phyloP scores from a whole-genome alignment of 257 asterid species.

The Salvia splendens region DNA sequence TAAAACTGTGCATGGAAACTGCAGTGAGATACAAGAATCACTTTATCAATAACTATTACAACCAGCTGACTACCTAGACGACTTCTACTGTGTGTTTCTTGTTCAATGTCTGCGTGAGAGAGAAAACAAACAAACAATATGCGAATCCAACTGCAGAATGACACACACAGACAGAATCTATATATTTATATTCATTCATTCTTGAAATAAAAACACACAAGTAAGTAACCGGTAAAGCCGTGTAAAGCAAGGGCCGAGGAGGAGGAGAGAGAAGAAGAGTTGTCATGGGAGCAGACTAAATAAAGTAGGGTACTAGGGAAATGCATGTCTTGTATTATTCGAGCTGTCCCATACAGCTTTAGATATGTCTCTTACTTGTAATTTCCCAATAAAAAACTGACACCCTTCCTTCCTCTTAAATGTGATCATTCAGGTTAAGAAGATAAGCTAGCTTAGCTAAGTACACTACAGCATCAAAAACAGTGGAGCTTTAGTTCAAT shows the following conservation, averaged over 20 bases:
- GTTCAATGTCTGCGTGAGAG: background rate
- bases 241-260: background rate
- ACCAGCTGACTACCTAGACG: slow-evolving; percentile 3
- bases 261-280: background rate
- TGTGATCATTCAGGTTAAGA: slow-evolving; percentile 23
- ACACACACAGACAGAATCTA: too few species aligned
- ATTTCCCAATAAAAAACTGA: slow-evolving; percentile 1
- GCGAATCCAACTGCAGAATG: background rate
- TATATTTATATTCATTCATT: too few species aligned
- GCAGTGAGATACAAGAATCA: slow-evolving; percentile 25
- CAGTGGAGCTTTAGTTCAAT: slow-evolving; percentile 29
- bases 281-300: background rate
- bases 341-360: slow-evolving; percentile 30
- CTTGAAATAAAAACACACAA: too few species aligned
- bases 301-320: slow-evolving; percentile 19
- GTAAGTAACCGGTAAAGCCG: background rate
- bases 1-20: slow-evolving; percentile 29
- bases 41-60: slow-evolving; percentile 14
- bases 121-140: background rate
- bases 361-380: slow-evolving; percentile 10
- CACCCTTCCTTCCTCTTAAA: slow-evolving; percentile 27
- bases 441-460: slow-evolving; percentile 24
- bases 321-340: slow-evolving; percentile 26
- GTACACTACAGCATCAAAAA: slow-evolving; percentile 31
- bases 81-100: slow-evolving; percentile 2